Conservation (phyloP, 1,284 basidiomycete genomes). For the Malassezia furfur region DNA sequence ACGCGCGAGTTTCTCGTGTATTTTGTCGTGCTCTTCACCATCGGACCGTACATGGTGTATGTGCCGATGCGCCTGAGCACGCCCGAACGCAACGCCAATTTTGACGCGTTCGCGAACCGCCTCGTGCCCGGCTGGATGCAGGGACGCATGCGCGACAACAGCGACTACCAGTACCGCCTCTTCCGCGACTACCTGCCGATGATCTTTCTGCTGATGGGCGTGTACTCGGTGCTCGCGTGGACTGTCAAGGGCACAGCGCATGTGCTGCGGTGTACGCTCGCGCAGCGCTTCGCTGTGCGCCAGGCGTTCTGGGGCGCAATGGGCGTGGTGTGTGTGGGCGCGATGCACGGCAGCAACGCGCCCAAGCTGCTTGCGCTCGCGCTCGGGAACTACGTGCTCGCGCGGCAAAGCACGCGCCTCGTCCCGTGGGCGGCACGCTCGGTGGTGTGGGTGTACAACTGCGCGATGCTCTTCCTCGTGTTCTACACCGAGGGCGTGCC, state of each 20-base stretch:
- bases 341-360: slow-evolving; percentile 74
- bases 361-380: slow-evolving; percentile 71
- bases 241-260: slow-evolving; percentile 22
- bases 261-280: not conserved
- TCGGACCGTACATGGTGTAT: slow-evolving; percentile 69
- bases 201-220: slow-evolving; percentile 32
- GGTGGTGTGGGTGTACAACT: slow-evolving; percentile 63
- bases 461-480: slow-evolving; percentile 53
- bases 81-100: slow-evolving; percentile 63
- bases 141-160: slow-evolving; percentile 48
- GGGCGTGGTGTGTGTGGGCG: slow-evolving; percentile 62
- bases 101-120: slow-evolving; percentile 55
- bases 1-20: slow-evolving; percentile 77
- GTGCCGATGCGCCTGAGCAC: slow-evolving; percentile 68
- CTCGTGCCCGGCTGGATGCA: slow-evolving; percentile 57
- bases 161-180: slow-evolving; percentile 50
- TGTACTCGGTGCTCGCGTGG: slow-evolving; percentile 38
- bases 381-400: slow-evolving; percentile 61
- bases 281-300: not conserved
- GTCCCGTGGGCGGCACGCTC: not conserved
- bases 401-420: not conserved
- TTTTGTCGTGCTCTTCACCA: slow-evolving; percentile 57
- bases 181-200: slow-evolving; percentile 47
- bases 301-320: slow-evolving; percentile 52
- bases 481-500: slow-evolving; percentile 68